A percentile compares a stretch with the other conserved stretches of the same genome.
phyloP scores from a whole-genome alignment of 192 early-diverging fungal species.

The Backusella westeae region DNA sequence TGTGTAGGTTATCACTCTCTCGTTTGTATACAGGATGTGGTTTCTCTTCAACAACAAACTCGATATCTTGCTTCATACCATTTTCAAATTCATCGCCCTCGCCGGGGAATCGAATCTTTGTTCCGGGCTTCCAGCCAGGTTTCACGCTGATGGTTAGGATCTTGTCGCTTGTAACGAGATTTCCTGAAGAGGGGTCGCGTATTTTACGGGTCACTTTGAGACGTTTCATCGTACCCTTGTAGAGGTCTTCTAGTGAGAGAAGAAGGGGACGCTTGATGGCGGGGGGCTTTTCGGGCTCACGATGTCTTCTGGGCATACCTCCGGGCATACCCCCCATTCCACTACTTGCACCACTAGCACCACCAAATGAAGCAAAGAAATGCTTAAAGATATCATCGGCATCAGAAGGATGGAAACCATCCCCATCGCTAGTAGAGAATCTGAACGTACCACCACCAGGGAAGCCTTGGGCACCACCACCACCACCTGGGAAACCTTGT shows the following conservation, averaged over 20 bases:
- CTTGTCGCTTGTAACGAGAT: slow-evolving; percentile 61
- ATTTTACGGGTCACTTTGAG: slow-evolving; percentile 86
- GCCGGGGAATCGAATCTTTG: slow-evolving; percentile 88
- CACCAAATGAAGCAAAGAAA: slow-evolving; percentile 77
- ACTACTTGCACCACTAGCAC: background rate
- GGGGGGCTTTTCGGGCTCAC: slow-evolving; percentile 39
- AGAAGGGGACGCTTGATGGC: slow-evolving; percentile 69
- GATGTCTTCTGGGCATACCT: background rate
- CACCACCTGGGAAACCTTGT: background rate
- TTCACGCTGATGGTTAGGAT: slow-evolving; percentile 82
- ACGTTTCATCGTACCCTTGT: slow-evolving; percentile 85
- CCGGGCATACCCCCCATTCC: slow-evolving; percentile 31
- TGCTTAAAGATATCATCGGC: slow-evolving; percentile 91
- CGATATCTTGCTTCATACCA: slow-evolving; percentile 85
- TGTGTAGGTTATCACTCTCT: slow-evolving; percentile 78
- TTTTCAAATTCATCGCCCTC: slow-evolving; percentile 87
- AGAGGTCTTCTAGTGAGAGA: slow-evolving; percentile 84
- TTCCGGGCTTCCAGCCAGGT: slow-evolving; percentile 97
- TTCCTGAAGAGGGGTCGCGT: slow-evolving; percentile 39
- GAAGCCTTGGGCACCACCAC: background rate
- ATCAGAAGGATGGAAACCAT: slow-evolving; percentile 73
- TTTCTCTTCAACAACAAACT: slow-evolving; percentile 93
- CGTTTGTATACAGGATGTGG: slow-evolving; percentile 83
- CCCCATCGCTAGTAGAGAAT: slow-evolving; percentile 50
- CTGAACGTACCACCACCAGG: slow-evolving; percentile 63